Conservation (phyloP, 2,329 filamentous ascomycete genomes). For the Monosporascus sp. region DNA sequence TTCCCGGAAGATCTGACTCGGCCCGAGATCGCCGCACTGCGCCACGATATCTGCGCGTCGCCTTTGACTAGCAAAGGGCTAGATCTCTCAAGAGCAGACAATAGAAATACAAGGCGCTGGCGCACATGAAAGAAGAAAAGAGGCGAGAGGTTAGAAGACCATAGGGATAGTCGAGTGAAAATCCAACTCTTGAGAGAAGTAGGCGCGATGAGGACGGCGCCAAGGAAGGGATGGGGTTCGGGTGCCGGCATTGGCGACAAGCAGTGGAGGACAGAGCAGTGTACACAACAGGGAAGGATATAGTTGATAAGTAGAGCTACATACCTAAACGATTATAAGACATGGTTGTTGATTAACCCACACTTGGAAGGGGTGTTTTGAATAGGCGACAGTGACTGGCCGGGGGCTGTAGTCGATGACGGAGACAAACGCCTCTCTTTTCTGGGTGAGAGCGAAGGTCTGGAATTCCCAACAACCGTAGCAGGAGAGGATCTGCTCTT, state of each 20-base stretch:
- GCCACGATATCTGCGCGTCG: not conserved
- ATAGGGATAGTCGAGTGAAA: not conserved
- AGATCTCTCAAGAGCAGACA: not conserved
- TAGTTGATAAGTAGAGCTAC: not conserved
- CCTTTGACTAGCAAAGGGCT: not conserved
- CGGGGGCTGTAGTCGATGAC: not conserved
- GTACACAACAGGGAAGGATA: not conserved
- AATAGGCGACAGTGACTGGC: not conserved
- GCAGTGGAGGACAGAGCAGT: not conserved
- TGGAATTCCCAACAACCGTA: too few species aligned
- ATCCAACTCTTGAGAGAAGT: too few species aligned
- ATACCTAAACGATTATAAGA: conserved; percentile 1
- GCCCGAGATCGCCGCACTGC: not conserved
- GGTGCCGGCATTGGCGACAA: too few species aligned
- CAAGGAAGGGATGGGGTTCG: too few species aligned
- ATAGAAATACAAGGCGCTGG: not conserved
- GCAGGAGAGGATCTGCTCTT: too few species aligned
- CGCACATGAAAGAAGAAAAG: not conserved
- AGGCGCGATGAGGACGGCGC: too few species aligned
- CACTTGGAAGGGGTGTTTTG: not conserved
- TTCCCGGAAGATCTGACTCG: not conserved
- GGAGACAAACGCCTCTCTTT: not conserved
- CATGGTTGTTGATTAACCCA: conserved; percentile 1
- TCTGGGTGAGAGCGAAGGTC: not conserved
- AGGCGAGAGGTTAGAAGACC: not conserved